A percentile compares a stretch with the other conserved stretches of the same genome.
phyloP scores from a whole-genome alignment of 2,329 filamentous ascomycete species.

The Apiospora koreana region DNA sequence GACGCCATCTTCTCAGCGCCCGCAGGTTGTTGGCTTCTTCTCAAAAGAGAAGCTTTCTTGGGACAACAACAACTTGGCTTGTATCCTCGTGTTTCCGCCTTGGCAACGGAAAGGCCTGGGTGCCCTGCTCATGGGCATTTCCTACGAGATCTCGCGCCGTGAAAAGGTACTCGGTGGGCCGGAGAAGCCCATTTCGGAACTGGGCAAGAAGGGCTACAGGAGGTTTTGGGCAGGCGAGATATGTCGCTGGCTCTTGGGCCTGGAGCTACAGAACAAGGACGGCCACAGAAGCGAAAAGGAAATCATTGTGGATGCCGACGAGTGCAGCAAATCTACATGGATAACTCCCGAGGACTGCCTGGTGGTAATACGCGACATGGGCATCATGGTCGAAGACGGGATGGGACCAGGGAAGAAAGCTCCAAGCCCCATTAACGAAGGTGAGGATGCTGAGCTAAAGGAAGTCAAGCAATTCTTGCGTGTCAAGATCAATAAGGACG shows the following conservation, averaged over 20 bases:
- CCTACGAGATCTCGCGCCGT: conserved; percentile 85
- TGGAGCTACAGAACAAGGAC: conserved; percentile 30
- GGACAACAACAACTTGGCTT: conserved; percentile 98
- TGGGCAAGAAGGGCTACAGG: conserved; percentile 80
- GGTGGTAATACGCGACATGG: conserved; percentile 77
- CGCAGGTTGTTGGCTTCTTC: conserved; percentile 89
- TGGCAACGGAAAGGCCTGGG: conserved; percentile 92
- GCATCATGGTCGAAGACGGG: conserved; percentile 58
- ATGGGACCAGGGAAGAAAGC: conserved; percentile 40
- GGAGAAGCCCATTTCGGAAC: conserved; percentile 87
- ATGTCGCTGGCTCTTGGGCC: conserved; percentile 63
- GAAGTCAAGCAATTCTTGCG: conserved; percentile 38
- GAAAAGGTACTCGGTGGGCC: conserved; percentile 87
- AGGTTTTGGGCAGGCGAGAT: conserved; percentile 87
- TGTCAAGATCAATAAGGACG: conserved; percentile 54
- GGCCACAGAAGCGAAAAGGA: conserved; percentile 29
- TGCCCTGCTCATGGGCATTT: conserved; percentile 85
- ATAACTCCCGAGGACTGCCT: conserved; percentile 86
- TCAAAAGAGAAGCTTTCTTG: conserved; percentile 98
- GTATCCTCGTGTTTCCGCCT: conserved; percentile 92
- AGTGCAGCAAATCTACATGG: conserved; percentile 77
- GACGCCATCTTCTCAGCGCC: conserved; percentile 22
- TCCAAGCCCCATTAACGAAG: conserved; percentile 7
- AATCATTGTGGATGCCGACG: conserved; percentile 63
- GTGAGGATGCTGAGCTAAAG: conserved; percentile 28